Evolutionary conservation across 805 yeast genomes (phyloP).

Genomic region (Sugiyamaella valdiviana): DNA sequence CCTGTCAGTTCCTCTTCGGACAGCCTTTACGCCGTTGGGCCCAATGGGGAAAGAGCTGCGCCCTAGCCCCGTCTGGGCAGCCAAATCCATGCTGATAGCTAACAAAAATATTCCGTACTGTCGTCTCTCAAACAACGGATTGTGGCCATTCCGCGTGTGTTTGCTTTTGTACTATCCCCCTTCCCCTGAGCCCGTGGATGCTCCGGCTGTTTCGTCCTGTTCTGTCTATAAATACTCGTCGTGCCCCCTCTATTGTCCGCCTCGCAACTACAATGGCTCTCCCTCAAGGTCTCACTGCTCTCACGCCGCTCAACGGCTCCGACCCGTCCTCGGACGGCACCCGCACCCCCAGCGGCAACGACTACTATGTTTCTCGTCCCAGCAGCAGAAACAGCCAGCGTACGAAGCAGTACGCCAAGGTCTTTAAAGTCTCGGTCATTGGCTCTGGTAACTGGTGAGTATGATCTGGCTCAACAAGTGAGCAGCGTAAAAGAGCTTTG

Average conservation of each 20-base stretch:
- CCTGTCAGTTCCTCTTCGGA: no score
- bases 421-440: slow-evolving; percentile 62
- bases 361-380: slow-evolving; percentile 9
- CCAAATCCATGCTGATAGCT: neutral
- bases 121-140: neutral
- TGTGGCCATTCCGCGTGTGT: neutral
- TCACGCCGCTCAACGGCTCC: neutral
- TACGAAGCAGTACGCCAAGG: slow-evolving; percentile 3
- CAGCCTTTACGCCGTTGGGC: no score
- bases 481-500: neutral
- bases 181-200: neutral
- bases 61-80: neutral
- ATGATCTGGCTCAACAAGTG: neutral
- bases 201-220: neutral
- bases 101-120: neutral
- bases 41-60: neutral
- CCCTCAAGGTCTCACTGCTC: slow-evolving; percentile 3
- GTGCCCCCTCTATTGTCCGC: neutral
- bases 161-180: neutral
- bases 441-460: slow-evolving; percentile 90
- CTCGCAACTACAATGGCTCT: neutral
- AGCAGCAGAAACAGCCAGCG: slow-evolving; percentile 3
- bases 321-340: neutral
- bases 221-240: neutral
- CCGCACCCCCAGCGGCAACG: neutral